Conservation (phyloP, 225 moss, liverwort and hornwort species). For the Pleurozium schreberi region DNA sequence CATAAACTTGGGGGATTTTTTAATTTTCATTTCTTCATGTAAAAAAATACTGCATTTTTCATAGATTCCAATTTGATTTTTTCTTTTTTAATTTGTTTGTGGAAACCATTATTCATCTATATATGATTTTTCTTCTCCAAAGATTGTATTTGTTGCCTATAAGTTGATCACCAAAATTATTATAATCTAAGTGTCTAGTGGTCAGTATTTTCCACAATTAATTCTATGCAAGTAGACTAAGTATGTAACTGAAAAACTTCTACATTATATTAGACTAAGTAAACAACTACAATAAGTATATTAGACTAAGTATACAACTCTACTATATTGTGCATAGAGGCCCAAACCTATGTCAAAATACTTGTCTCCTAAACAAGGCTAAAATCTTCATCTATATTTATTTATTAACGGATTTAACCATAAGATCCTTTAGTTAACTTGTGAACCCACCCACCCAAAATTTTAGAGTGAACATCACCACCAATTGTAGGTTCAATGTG, state of each 20-base stretch:
- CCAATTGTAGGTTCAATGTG: background rate
- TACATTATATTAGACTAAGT: too few species aligned
- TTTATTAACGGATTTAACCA: background rate
- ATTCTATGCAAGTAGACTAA: background rate
- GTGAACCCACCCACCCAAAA: background rate
- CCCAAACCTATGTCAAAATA: accelerated
- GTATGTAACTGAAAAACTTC: too few species aligned
- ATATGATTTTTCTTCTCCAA: background rate
- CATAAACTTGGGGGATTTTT: too few species aligned
- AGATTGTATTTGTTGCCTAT: background rate
- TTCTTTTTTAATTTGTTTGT: too few species aligned
- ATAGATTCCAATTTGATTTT: background rate
- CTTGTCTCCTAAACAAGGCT: too few species aligned
- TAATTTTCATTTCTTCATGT: background rate
- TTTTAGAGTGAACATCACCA: background rate
- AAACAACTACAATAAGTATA: too few species aligned
- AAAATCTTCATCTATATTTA: background rate
- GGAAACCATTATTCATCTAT: background rate
- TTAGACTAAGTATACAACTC: too few species aligned
- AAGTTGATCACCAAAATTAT: background rate
- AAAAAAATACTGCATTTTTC: background rate
- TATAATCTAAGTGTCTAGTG: background rate
- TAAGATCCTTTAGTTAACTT: background rate
- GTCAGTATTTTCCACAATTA: background rate
- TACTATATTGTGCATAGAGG: too few species aligned